Conservation (phyloP, 2,329 filamentous ascomycete species). For the Furcasterigmium sp. region DNA sequence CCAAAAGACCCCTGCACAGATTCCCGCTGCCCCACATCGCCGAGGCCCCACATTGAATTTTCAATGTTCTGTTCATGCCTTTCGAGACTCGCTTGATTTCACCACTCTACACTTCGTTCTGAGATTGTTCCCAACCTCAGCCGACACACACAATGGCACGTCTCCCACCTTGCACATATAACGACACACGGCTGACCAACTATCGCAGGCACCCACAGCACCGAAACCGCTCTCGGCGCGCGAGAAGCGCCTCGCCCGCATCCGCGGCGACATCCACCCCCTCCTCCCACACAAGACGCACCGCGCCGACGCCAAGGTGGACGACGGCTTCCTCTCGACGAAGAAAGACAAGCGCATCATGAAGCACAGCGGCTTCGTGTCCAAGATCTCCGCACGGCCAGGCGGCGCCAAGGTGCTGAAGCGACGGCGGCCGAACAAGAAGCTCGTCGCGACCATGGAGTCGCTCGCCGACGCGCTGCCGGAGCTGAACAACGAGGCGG, state of each 20-base stretch:
- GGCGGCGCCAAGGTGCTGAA: constrained; percentile 47
- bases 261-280: constrained; percentile 42
- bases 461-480: constrained; percentile 78
- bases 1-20: not conserved
- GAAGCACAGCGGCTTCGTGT: constrained; percentile 75
- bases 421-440: constrained; percentile 66
- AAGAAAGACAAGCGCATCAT: constrained; percentile 83
- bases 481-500: constrained; percentile 44
- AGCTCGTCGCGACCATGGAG: constrained; percentile 70
- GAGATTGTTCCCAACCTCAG: too few species aligned
- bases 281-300: constrained; percentile 47
- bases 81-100: not conserved
- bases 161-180: not conserved
- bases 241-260: constrained; percentile 46
- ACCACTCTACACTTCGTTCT: not conserved
- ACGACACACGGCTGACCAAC: not conserved
- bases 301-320: constrained; percentile 43
- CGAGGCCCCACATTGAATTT: constrained; percentile 2
- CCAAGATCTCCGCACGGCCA: constrained; percentile 59
- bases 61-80: not conserved
- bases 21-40: not conserved
- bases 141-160: not conserved
- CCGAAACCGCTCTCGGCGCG: constrained; percentile 54
- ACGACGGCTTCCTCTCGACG: constrained; percentile 58
- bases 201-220: constrained; percentile 19